Base-by-base conservation (phyloP, 345 rosid genomes). In the Garcia nutans region DNA sequence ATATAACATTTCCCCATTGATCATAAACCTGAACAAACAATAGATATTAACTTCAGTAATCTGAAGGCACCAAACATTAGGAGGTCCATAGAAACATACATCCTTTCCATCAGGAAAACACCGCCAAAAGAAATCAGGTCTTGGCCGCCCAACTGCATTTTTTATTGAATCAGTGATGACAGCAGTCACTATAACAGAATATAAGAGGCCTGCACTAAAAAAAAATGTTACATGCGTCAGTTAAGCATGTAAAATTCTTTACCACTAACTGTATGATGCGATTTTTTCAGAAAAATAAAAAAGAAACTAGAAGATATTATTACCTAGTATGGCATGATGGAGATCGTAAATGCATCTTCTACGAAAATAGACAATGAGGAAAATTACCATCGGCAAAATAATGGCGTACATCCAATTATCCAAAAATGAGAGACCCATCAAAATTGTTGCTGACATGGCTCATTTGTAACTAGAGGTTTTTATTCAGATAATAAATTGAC, bases 81-180 rank as follows among this genome's bases (percentile, higher is more conserved):
- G 70, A 74, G 71, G 68, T 59, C 22, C 44, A 62, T 54, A 65
- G 71, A 74, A 67, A 63, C 89, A 68, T 88, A 93, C 97, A 72
- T 86, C 96, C 75, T 87, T 84, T 61, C 99, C 99, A 86, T 95
- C 97, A 0, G 96, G 99, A 80, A 95, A 95, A 79, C 97, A 95
- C 41, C 96, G 97, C 97, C 97, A 90, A 85, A 90, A 95, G 85
- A 95, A 95, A 83, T 95, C 93, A 47, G 99, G 99, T n/a, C 96
- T 88, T 68, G 97, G 97, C 70, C 90, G 72, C 72, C 99, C 99
- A 72, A 85, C 94, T 58, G 97, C 93, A 80, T 85, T 80, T 85
- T 95, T 91, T 47, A 91, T 91, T 11, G 97, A 68, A 79, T 95
- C 96, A 0, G 99, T 91, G 20, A 91, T 75, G 60, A 91, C 93